Conservation (phyloP, 108 stramenopile species). For the Nitzschia sp. region DNA sequence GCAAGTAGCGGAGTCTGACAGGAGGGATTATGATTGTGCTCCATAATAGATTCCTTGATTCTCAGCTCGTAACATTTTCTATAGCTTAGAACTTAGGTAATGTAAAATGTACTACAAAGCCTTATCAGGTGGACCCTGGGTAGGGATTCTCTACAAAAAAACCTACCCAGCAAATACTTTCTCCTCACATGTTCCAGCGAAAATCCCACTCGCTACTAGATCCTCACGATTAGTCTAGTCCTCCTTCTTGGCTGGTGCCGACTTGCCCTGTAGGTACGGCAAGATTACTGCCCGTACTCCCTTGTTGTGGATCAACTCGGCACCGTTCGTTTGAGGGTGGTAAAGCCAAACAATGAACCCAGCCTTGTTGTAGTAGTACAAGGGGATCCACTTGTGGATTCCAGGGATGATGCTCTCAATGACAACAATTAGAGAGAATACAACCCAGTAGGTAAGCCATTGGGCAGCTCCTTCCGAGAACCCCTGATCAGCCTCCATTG, state of each 20-base stretch:
- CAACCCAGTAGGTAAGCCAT: conserved; percentile 98
- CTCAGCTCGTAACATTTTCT: no score
- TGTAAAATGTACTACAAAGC: no score
- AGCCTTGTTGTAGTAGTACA: conserved; percentile 82
- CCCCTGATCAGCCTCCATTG: conserved; percentile 69
- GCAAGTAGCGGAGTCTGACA: no score
- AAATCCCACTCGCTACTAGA: no score
- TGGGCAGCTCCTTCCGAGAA: conserved; percentile 79
- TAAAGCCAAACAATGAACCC: conserved; percentile 80
- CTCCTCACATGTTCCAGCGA: no score
- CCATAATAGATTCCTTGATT: no score
- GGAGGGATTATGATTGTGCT: no score
- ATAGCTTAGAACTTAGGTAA: no score
- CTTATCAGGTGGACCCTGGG: no score
- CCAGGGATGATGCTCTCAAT: conserved; percentile 51
- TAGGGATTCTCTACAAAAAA: no score
- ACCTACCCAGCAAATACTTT: no score
- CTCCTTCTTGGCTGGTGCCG: conserved; percentile 18
- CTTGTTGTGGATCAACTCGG: conserved; percentile 69
- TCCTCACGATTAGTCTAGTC: background rate
- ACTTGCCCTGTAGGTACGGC: conserved; percentile 45
- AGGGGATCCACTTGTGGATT: conserved; percentile 62
- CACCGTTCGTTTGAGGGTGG: conserved; percentile 79
- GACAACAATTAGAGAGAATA: conserved; percentile 81
- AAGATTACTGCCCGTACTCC: conserved; percentile 58